These are phyloP conservation scores for Fusarium sp. DNA, from an alignment of 2,329 filamentous ascomycete species.

Conservation along the genomic window DNA sequence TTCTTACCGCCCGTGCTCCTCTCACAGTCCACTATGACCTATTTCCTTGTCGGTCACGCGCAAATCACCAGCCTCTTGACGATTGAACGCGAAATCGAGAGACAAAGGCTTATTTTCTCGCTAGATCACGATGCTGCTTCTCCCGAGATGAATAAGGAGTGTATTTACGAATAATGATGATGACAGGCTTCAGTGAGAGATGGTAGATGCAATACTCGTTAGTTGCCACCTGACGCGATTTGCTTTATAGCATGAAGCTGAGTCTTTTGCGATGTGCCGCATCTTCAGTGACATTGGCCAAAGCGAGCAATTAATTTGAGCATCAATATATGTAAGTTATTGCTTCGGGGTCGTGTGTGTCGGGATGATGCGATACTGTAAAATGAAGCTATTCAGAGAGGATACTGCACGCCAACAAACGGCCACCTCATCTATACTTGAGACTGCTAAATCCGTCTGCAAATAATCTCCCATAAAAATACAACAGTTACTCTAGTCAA, in stretches of 20 bases:
- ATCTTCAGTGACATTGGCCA: rapidly evolving
- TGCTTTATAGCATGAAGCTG: rapidly evolving
- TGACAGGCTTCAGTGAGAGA: too few species aligned
- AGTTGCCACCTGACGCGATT: not conserved
- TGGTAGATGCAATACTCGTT: rapidly evolving
- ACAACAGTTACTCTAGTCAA: rapidly evolving
- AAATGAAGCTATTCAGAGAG: not conserved
- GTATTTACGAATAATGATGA: too few species aligned
- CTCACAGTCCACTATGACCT: not conserved
- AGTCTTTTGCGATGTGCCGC: rapidly evolving
- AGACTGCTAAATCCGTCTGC: rapidly evolving
- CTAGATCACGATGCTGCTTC: too few species aligned
- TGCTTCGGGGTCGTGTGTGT: rapidly evolving
- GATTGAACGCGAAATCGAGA: rapidly evolving
- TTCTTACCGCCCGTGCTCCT: not conserved
- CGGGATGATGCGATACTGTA: rapidly evolving
- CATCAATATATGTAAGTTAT: rapidly evolving
- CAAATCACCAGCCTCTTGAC: rapidly evolving
- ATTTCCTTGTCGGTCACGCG: too few species aligned
- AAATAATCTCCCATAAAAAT: rapidly evolving
- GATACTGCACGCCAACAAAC: rapidly evolving
- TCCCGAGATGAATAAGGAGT: rapidly evolving
- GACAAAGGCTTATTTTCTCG: not conserved
- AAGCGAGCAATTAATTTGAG: rapidly evolving
- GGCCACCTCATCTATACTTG: rapidly evolving